Conservation (phyloP, 2,329 filamentous ascomycete species). For the Penicillium janthinellum region DNA sequence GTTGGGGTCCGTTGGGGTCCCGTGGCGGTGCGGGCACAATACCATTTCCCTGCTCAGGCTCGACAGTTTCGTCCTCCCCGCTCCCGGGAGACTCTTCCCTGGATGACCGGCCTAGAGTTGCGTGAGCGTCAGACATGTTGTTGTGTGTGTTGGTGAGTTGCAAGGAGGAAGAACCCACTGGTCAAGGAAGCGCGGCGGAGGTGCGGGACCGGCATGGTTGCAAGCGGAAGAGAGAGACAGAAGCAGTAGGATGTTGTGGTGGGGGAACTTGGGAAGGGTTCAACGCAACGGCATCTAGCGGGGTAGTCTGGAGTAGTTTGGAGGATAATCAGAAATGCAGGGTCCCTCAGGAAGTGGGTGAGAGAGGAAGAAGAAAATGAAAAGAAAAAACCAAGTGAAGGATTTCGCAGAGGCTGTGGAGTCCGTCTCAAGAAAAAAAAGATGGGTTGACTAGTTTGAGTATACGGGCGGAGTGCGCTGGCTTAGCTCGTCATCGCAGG, state of each 20-base stretch:
- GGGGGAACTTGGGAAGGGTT: conserved; percentile 1
- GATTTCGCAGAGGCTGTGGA: background rate
- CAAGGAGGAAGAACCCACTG: conserved; percentile 34
- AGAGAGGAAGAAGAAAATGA: background rate
- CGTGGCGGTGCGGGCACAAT: conserved; percentile 23
- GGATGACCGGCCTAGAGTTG: conserved; percentile 56
- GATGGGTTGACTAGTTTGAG: background rate
- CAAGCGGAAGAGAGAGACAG: conserved; percentile 20
- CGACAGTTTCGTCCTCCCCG: conserved; percentile 77
- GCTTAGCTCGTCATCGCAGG: conserved; percentile 8
- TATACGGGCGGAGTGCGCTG: background rate
- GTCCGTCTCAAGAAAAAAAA: background rate
- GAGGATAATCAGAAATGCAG: background rate
- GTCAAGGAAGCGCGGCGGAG: conserved; percentile 41
- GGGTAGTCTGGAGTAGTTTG: background rate
- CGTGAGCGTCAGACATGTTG: conserved; percentile 30
- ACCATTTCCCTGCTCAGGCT: conserved; percentile 94
- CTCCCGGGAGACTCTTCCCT: conserved; percentile 56
- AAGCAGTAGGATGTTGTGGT: conserved; percentile 15
- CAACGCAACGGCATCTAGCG: conserved; percentile 6
- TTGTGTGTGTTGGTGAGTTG: conserved; percentile 7
- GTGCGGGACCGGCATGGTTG: conserved; percentile 40
- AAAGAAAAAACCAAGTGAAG: background rate
- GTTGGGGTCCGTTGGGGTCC: background rate
- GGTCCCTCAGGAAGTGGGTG: background rate